These are phyloP conservation scores for Medicago ruthenica DNA, from an alignment of 306 rosid genomes.

Conservation along the genomic window DNA sequence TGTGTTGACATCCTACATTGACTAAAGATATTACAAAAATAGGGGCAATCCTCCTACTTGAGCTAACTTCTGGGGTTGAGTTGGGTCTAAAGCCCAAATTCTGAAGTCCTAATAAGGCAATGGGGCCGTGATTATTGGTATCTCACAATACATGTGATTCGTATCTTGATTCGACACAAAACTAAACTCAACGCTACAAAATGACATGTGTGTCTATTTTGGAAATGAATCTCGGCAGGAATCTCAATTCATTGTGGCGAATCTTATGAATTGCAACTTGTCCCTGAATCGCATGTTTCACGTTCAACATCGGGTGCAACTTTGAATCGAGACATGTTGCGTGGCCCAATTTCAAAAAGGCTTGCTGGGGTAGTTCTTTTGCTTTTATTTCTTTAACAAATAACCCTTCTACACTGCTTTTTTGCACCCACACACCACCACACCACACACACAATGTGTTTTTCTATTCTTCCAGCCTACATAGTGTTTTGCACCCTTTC, in stretches of 20 bases:
- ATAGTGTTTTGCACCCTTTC: not conserved
- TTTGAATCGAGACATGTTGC: not conserved
- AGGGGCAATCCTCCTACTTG: not conserved
- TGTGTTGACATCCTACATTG: not conserved
- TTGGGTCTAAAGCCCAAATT: not conserved
- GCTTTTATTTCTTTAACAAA: not conserved
- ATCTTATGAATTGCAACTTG: not conserved
- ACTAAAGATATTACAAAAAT: not conserved
- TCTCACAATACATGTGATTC: not conserved
- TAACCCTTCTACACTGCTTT: not conserved
- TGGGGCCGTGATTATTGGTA: not conserved
- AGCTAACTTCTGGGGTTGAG: not conserved
- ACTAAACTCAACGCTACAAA: not conserved
- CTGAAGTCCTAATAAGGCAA: not conserved
- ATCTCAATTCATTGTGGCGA: not conserved
- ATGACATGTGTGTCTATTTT: not conserved
- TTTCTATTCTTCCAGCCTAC: not conserved
- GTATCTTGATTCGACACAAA: not conserved
- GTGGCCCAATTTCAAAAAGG: slow-evolving; percentile 3
- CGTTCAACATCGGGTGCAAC: not conserved
- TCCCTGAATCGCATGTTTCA: not conserved
- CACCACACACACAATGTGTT: not conserved
- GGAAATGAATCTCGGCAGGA: not conserved
- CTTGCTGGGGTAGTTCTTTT: not conserved
- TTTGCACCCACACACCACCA: not conserved